phyloP scores from a whole-genome alignment of 148 eudicot species.

The Nepenthes gracilis region DNA sequence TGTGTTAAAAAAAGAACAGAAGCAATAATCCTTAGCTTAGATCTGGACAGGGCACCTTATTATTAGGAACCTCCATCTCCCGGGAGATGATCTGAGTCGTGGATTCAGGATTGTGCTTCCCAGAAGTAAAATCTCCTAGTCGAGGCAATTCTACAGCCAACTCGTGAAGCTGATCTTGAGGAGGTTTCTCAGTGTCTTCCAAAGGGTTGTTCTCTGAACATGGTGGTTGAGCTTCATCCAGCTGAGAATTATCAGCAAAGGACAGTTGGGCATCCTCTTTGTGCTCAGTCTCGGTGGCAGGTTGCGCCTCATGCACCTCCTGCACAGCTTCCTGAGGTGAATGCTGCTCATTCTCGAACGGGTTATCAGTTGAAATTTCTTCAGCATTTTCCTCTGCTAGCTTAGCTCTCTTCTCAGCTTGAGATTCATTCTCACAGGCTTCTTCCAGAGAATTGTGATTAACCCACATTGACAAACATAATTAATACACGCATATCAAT shows the following conservation, averaged over 20 bases:
- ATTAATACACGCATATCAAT: no score
- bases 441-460: background rate
- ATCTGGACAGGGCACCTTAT: conserved; percentile 38
- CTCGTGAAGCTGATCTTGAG: conserved; percentile 19
- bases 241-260: conserved; percentile 12
- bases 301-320: conserved; percentile 11
- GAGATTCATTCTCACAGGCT: conserved; percentile 41
- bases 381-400: conserved; percentile 10
- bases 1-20: background rate
- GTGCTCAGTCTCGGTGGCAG: conserved; percentile 16
- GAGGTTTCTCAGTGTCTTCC: conserved; percentile 18
- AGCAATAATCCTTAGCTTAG: no score
- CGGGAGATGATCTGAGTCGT: conserved; percentile 29
- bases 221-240: conserved; percentile 7
- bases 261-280: conserved; percentile 6
- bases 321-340: conserved; percentile 13
- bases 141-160: conserved; percentile 21
- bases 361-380: conserved; percentile 5
- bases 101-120: conserved; percentile 19
- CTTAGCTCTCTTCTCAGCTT: conserved; percentile 22
- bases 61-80: conserved; percentile 78
- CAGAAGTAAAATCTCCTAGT: conserved; percentile 22
- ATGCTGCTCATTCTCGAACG: conserved; percentile 17
- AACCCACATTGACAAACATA: background rate
- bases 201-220: conserved; percentile 14